Percentiles rank a stretch among this genome's conserved stretches.
Conservation (phyloP, 73 alveolate species). For the Urostyla sp. region DNA sequence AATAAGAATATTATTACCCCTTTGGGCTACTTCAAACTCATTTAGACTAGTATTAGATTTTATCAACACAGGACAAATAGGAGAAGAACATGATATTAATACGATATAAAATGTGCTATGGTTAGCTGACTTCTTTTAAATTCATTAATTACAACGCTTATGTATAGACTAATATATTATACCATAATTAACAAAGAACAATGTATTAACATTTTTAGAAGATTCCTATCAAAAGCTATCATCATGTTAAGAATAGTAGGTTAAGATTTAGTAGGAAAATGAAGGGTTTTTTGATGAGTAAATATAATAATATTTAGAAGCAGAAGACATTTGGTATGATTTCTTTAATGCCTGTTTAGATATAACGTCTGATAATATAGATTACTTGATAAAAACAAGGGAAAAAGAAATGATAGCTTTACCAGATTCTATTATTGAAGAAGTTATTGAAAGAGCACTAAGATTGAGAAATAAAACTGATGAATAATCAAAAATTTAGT, state of each 20-base stretch:
- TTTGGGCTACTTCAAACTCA: slow-evolving; percentile 56
- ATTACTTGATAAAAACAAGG: not conserved
- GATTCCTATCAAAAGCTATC: slow-evolving; percentile 44
- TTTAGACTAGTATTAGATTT: slow-evolving; percentile 40
- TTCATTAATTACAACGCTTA: slow-evolving; percentile 2
- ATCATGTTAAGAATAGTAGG: slow-evolving; percentile 36
- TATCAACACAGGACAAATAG: slow-evolving; percentile 29
- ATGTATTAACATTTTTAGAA: slow-evolving; percentile 31
- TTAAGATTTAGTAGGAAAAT: slow-evolving; percentile 21
- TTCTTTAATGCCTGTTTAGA: slow-evolving; percentile 39
- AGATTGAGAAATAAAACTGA: not conserved
- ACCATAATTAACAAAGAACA: slow-evolving; percentile 25
- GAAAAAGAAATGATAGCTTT: slow-evolving; percentile 29
- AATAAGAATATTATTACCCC: slow-evolving; percentile 47
- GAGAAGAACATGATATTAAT: not conserved
- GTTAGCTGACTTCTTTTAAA: slow-evolving; percentile 57
- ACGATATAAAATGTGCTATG: slow-evolving; percentile 48
- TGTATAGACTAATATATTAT: slow-evolving; percentile 30
- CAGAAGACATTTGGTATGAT: slow-evolving; percentile 61
- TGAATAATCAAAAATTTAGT: slow-evolving; percentile 10
- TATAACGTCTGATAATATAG: slow-evolving; percentile 13
- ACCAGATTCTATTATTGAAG: slow-evolving; percentile 52
- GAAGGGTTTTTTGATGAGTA: slow-evolving; percentile 26
- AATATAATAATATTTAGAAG: not conserved
- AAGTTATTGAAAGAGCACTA: slow-evolving; percentile 43